Base-by-base conservation (phyloP, 257 asterid genomes). In the Sherardia arvensis region DNA sequence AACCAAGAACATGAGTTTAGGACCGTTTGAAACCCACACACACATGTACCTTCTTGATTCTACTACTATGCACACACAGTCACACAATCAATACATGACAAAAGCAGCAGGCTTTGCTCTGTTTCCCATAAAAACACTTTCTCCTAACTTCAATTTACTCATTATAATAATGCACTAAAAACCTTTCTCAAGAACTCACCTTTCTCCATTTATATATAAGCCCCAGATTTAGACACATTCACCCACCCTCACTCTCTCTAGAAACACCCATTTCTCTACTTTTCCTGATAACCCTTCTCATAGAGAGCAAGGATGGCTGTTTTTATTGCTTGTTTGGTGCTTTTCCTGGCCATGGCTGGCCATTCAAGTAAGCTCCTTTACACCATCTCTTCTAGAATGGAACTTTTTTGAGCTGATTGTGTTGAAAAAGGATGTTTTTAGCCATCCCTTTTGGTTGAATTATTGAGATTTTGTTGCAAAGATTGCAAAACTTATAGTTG, bases 331-430 rank as follows among this genome's bases (percentile, higher is more conserved):
- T 78, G 59, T 55, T 76, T 80, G 28, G 40, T 78, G 11, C 26
- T 84, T 62, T 27, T 90, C 81, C 69, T 85, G 69, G 82, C 83
- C 70, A 61, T 79, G 53, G 76, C 79, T 79, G 77, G 80, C 59
- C 79, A 67, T 70, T 75, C 83, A 57, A 69, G 83, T 77, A 73
- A 74, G 77, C 47, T 55, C 45, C 34, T 58, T 29, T 18, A 25
- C 68, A n/a, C 28, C 51, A 58, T 29, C 34, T 4, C 29, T 17
- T 2, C 17, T 2, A 5, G 25, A 7, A 18, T 49, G 62, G 62
- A 17, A 28, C 28, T 57, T 49, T n/a, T 43, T 43, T 43, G 7
- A 15, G 51, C 21, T 17, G 51, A 43, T 43, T 43, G 21, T 43
- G 51, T 43, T 43, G 51, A 7, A 43, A 43, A 7, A 7, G 20